A percentile compares a stretch with the other conserved stretches of the same genome.
These are phyloP conservation scores for Polygonum maritimum DNA, from an alignment of 148 eudicot genomes.

Conservation along the genomic window DNA sequence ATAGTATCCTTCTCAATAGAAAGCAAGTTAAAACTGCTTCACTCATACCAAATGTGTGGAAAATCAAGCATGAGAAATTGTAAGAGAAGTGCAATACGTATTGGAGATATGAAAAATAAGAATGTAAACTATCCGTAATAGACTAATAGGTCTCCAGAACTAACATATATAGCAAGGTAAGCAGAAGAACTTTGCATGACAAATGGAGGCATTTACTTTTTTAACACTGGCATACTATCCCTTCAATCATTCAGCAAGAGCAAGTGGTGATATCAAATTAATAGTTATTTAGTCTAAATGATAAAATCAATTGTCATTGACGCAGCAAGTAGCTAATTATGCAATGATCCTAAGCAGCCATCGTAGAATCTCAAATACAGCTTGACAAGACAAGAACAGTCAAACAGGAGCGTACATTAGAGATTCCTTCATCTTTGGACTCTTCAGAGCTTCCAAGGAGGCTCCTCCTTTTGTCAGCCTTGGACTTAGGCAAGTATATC, in stretches of 20 bases:
- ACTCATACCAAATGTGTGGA: not conserved
- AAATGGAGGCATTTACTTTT: not conserved
- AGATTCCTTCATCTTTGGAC: slow-evolving; percentile 22
- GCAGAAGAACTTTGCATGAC: not conserved
- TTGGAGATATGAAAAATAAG: not conserved
- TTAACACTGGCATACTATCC: not conserved
- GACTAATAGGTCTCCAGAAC: not conserved
- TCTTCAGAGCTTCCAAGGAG: slow-evolving; percentile 51
- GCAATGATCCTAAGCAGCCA: not conserved
- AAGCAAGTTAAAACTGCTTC: not conserved
- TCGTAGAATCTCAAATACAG: not conserved
- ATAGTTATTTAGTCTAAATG: not conserved
- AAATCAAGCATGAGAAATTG: not conserved
- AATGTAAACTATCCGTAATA: not conserved
- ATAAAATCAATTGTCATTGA: not conserved
- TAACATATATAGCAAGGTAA: not conserved
- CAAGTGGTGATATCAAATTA: not conserved
- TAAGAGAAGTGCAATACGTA: not conserved
- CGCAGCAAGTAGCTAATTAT: not conserved
- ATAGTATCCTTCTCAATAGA: not conserved
- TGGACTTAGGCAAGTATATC: slow-evolving; percentile 71
- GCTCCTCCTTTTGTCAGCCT: slow-evolving; percentile 69
- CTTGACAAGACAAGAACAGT: not conserved
- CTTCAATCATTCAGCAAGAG: not conserved
- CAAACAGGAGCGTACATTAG: slow-evolving; percentile 41